Evolutionary conservation across 805 yeast species (phyloP).

Genomic region (Sugiyamaella chiloensis): DNA sequence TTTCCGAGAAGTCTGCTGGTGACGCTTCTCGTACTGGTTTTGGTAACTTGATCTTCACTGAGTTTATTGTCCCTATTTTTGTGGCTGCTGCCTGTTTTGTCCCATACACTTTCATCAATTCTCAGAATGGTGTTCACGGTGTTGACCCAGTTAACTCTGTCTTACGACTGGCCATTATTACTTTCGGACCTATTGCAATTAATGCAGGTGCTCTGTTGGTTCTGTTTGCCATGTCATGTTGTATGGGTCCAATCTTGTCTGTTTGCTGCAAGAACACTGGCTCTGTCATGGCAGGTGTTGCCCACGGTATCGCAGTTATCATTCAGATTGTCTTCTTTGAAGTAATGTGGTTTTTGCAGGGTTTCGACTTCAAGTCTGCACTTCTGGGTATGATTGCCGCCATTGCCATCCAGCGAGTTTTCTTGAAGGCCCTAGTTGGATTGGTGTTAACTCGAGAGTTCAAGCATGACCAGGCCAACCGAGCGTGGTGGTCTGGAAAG

Average conservation of each 20-base stretch:
- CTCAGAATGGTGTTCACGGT: constrained; percentile 74
- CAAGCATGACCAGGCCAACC: constrained; percentile 90
- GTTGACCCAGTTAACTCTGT: constrained; percentile 51
- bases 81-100: constrained; percentile 65
- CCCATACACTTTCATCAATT: constrained; percentile 76
- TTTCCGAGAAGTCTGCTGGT: constrained; percentile 61
- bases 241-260: constrained; percentile 94
- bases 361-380: constrained; percentile 84
- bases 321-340: constrained; percentile 84
- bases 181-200: constrained; percentile 87
- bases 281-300: constrained; percentile 90
- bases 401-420: constrained; percentile 80
- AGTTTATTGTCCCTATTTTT: constrained; percentile 67
- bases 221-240: constrained; percentile 83
- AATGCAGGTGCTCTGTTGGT: constrained; percentile 81
- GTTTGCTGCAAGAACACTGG: constrained; percentile 97
- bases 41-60: constrained; percentile 74
- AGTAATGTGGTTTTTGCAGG: constrained; percentile 95
- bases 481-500: constrained; percentile 99
- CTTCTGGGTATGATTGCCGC: constrained; percentile 80
- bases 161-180: constrained; percentile 53
- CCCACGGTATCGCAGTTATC: constrained; percentile 92
- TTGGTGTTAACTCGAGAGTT: constrained; percentile 87
- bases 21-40: constrained; percentile 75
- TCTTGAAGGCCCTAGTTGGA: constrained; percentile 81